phyloP scores from a whole-genome alignment of 2,329 filamentous ascomycete genomes.

The Fusarium buxicola region DNA sequence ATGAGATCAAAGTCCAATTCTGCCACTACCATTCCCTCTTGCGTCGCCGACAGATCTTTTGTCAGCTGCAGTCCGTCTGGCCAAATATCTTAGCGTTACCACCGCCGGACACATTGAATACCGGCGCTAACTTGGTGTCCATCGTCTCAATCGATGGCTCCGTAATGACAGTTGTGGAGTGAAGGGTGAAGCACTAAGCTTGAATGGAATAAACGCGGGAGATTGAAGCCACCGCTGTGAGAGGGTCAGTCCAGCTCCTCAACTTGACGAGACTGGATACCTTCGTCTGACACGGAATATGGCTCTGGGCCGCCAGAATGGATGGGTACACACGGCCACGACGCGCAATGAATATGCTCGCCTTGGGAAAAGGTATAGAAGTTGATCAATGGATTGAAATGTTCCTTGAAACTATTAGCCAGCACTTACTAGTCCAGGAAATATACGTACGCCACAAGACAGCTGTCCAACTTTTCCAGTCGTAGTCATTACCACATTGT shows the following conservation, averaged over 20 bases:
- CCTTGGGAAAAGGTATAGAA: conserved; percentile 55
- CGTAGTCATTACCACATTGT: conserved; percentile 50
- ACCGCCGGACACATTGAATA: conserved; percentile 4
- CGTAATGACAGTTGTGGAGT: conserved; percentile 1
- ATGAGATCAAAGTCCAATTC: conserved; percentile 14
- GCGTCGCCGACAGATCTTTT: neutral
- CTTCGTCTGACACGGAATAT: neutral
- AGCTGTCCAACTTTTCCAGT: neutral
- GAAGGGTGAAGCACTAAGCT: conserved; percentile 9
- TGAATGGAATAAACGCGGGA: conserved; percentile 20
- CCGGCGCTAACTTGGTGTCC: neutral
- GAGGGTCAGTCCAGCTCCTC: conserved; percentile 1
- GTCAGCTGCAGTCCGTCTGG: conserved; percentile 11
- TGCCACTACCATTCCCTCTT: neutral
- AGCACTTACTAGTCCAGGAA: neutral
- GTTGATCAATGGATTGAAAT: conserved; percentile 60
- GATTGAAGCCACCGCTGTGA: conserved; percentile 5
- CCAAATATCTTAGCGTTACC: conserved; percentile 12
- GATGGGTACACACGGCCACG: conserved; percentile 54
- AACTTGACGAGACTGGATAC: neutral
- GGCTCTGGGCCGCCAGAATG: neutral
- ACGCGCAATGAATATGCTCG: conserved; percentile 58
- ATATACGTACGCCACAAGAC: neutral
- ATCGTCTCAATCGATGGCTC: conserved; percentile 8
- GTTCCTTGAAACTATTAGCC: conserved; percentile 47